These are phyloP conservation scores for Neonectria punicea DNA, from an alignment of 2,329 filamentous ascomycete species.

Conservation along the genomic window DNA sequence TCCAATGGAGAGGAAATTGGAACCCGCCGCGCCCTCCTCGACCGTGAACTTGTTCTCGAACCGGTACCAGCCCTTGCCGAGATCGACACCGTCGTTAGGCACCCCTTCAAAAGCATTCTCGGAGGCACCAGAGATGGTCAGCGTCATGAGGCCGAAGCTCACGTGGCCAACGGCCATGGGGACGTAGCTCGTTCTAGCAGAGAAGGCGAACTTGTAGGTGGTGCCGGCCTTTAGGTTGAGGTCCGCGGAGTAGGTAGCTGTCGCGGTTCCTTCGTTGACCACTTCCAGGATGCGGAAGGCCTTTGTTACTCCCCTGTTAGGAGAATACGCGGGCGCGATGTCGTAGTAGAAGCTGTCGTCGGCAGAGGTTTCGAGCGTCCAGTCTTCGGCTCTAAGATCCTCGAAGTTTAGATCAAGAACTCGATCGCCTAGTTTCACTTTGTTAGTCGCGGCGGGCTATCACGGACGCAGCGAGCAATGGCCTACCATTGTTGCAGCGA, in stretches of 20 bases:
- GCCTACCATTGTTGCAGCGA: background rate
- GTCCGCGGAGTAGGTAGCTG: background rate
- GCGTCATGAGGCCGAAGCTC: background rate
- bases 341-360: background rate
- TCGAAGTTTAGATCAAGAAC: background rate
- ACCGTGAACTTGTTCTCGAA: conserved; percentile 3
- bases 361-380: background rate
- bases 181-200: background rate
- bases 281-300: background rate
- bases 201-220: conserved; percentile 1
- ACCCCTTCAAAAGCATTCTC: background rate
- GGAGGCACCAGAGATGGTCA: background rate
- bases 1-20: background rate
- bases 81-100: background rate
- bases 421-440: background rate
- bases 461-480: no score
- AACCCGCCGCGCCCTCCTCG: background rate
- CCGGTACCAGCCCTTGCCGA: background rate
- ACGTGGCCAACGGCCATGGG: background rate
- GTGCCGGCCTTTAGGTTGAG: background rate
- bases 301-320: background rate
- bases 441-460: background rate
- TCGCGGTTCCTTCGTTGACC: background rate
- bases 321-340: background rate
- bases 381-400: background rate